Base-by-base conservation (phyloP, 2,329 filamentous ascomycete species). In the Xylaria hypoxylon region DNA sequence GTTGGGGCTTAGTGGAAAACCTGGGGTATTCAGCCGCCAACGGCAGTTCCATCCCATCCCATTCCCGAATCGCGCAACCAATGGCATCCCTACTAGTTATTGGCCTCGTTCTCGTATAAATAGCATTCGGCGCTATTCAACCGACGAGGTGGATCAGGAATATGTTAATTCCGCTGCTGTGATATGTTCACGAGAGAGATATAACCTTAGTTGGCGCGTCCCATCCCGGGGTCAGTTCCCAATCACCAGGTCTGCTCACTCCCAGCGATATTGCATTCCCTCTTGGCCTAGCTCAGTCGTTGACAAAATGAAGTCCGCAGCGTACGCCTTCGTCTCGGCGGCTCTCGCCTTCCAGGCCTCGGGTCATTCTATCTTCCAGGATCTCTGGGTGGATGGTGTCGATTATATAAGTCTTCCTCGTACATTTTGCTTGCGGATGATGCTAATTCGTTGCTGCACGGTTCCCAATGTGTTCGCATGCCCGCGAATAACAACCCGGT, bases 401-500 rank as follows among this genome's bases (percentile, higher is more conserved):
- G 83, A 81, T 59, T 73, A 69, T 73, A 75, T 76, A 73, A 73
- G 73, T 76, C 50, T 58, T 31, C 24, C 59, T 48, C 42, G 26
- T 42, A 10, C 38, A 58, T 40, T 22, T 33, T 22, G 13, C 22
- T 4, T 7, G n/a, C n/a, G 35, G 38, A 53, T 26, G 24, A 22
- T 56, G 58, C 72, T 78, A 64, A 80, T 75, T 26, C 22, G 24
- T 22, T 22, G 58, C 48, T 63, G 68, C 68, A 81, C 77, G 80
- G 78, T 31, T 68, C 75, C 1, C 78, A 82, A 70, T 87, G 85
- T 71, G 81, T 82, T 57, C 82, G 86, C 51, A 68, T 84, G 22
- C 85, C 85, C 2, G 51, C 74, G 0, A 83, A 76, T 73, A 89
- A 88, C 77, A 83, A 73, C 24, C 85, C 86, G 3, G 80, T 88